These are phyloP conservation scores for Dryas drummondii DNA, from an alignment of 306 rosid species.

Conservation along the genomic window DNA sequence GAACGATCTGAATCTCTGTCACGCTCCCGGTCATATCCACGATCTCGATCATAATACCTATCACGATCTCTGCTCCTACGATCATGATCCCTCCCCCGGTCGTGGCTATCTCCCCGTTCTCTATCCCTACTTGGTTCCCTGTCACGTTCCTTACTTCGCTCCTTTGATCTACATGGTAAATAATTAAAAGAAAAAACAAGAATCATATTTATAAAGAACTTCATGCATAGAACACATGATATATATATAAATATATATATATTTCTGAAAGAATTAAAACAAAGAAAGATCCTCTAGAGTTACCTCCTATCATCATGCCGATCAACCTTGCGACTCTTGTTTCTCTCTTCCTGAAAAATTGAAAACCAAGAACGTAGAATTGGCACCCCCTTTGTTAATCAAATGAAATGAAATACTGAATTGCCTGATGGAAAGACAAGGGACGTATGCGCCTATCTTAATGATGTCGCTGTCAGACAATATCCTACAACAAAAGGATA, in stretches of 20 bases:
- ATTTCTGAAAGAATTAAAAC: not conserved
- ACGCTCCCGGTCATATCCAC: conserved; percentile 70
- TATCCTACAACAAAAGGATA: too few relatives aligned
- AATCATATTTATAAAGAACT: not conserved
- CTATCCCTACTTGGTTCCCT: conserved; percentile 77
- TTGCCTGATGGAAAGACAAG: not conserved
- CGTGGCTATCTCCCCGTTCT: conserved; percentile 70
- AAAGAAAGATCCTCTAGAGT: not conserved
- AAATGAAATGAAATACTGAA: not conserved
- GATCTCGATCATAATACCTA: conserved; percentile 78
- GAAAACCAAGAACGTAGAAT: conserved; percentile 32
- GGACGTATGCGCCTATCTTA: too few relatives aligned
- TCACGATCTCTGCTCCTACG: conserved; percentile 88
- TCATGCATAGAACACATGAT: not conserved
- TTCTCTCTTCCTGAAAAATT: conserved; percentile 83
- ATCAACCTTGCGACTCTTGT: conserved; percentile 68
- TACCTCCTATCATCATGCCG: conserved; percentile 81
- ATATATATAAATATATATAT: not conserved
- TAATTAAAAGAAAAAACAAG: not conserved
- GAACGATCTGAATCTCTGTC: conserved; percentile 67
- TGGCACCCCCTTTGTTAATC: conserved; percentile 22
- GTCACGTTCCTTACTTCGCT: conserved; percentile 75
- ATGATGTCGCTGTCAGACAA: too few relatives aligned
- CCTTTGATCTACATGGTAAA: conserved; percentile 56
- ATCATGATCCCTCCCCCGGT: conserved; percentile 69